phyloP scores from a whole-genome alignment of 1,284 basidiomycete species.

The Trichosporon asahii region DNA sequence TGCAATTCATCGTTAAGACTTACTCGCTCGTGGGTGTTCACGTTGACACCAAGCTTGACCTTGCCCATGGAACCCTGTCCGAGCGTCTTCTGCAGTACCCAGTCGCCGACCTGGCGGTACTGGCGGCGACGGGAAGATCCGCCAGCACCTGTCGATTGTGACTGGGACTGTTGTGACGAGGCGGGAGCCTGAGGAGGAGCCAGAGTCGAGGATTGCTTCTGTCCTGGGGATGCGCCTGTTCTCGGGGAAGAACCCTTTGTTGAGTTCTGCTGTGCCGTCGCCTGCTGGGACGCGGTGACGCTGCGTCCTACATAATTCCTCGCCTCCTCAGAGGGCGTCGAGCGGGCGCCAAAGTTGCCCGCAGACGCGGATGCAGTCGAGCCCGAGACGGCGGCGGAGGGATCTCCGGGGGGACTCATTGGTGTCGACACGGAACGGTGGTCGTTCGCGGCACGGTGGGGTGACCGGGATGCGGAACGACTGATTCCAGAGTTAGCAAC shows the following conservation, averaged over 20 bases:
- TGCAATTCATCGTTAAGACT: slow-evolving; percentile 33
- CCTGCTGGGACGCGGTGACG: slow-evolving; percentile 12
- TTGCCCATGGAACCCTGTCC: slow-evolving; percentile 99
- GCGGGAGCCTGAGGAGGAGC: not conserved
- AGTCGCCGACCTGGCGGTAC: slow-evolving; percentile 68
- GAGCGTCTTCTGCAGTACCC: slow-evolving; percentile 92
- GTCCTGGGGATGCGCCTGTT: slow-evolving; percentile 7
- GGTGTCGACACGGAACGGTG: slow-evolving; percentile 27
- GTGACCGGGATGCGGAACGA: slow-evolving; percentile 42
- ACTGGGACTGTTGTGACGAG: not conserved
- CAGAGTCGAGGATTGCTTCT: slow-evolving; percentile 7
- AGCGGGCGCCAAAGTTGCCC: slow-evolving; percentile 21
- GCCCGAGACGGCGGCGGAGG: slow-evolving; percentile 12
- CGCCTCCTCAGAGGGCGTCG: slow-evolving; percentile 34
- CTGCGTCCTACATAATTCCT: slow-evolving; percentile 23
- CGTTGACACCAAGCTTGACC: slow-evolving; percentile 92
- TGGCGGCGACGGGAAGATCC: slow-evolving; percentile 30
- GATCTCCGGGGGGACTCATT: slow-evolving; percentile 11
- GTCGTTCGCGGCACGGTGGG: slow-evolving; percentile 32
- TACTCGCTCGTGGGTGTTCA: slow-evolving; percentile 87
- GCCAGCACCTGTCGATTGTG: not conserved
- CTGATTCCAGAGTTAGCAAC: slow-evolving; percentile 20
- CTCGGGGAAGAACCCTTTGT: slow-evolving; percentile 1
- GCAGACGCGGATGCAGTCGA: slow-evolving; percentile 22
- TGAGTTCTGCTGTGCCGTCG: slow-evolving; percentile 9